Percentiles rank a stretch among this genome's conserved stretches.
Conservation (phyloP, 2,329 filamentous ascomycete genomes). For the Trichophyton simii region DNA sequence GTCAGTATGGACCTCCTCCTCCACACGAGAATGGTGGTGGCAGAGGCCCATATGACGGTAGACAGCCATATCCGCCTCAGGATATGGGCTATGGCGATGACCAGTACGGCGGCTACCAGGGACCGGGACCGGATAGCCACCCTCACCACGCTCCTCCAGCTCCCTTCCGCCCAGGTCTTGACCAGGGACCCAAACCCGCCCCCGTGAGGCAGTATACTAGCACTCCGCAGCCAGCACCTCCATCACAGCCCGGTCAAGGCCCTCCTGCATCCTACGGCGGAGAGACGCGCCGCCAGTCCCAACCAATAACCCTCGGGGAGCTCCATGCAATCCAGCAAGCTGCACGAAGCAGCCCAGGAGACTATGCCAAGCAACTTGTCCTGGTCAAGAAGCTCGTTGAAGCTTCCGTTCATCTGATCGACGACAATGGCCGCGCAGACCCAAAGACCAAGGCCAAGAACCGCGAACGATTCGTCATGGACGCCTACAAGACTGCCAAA, state of each 20-base stretch:
- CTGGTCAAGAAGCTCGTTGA: slow-evolving; percentile 78
- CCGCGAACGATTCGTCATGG: slow-evolving; percentile 70
- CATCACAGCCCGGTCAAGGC: slow-evolving; percentile 12
- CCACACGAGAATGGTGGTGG: background rate
- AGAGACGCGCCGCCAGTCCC: background rate
- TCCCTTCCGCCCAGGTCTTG: slow-evolving; percentile 43
- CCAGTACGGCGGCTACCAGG: slow-evolving; percentile 17
- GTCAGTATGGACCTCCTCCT: slow-evolving; percentile 4
- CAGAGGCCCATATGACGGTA: background rate
- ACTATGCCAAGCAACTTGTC: slow-evolving; percentile 57
- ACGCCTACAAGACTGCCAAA: slow-evolving; percentile 84
- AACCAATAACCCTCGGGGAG: slow-evolving; percentile 55
- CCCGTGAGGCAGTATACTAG: slow-evolving; percentile 42
- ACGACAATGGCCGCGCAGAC: slow-evolving; percentile 61
- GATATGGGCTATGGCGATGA: slow-evolving; percentile 12
- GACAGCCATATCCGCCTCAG: background rate
- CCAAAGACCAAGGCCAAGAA: slow-evolving; percentile 49
- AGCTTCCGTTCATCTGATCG: slow-evolving; percentile 65
- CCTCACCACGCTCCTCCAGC: slow-evolving; percentile 39
- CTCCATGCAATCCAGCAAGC: slow-evolving; percentile 60
- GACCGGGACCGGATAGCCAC: slow-evolving; percentile 42
- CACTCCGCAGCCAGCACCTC: slow-evolving; percentile 27
- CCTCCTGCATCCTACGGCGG: background rate
- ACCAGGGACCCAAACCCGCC: slow-evolving; percentile 34
- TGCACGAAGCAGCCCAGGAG: slow-evolving; percentile 58